phyloP scores from a whole-genome alignment of 352 stramenopile species.

The Phytopythium montanum region DNA sequence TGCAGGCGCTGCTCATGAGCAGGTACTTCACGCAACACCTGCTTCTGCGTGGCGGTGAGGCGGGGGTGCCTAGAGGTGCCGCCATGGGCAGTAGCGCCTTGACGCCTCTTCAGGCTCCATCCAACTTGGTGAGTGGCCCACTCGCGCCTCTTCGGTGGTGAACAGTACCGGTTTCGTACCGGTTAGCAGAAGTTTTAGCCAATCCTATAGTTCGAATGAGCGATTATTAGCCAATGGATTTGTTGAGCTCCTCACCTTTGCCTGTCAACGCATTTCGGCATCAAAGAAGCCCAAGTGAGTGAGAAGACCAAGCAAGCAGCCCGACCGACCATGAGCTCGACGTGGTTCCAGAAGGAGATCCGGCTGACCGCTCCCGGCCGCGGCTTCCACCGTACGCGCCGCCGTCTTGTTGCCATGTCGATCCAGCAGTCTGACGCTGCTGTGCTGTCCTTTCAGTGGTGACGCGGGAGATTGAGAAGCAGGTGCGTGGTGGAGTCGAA shows the following conservation, averaged over 20 bases:
- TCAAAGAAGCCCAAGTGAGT: background rate
- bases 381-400: constrained; percentile 69
- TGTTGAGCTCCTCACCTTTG: background rate
- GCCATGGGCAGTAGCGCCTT: background rate
- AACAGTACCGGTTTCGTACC: constrained; percentile 1
- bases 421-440: background rate
- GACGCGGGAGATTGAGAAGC: constrained; percentile 78
- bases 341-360: constrained; percentile 89
- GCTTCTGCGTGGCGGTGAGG: constrained; percentile 12
- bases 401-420: background rate
- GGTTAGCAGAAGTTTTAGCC: background rate
- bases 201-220: background rate
- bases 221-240: background rate
- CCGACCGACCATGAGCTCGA: constrained; percentile 28
- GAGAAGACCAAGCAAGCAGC: background rate
- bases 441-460: constrained; percentile 42
- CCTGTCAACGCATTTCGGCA: background rate
- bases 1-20: constrained; percentile 61
- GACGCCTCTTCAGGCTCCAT: background rate
- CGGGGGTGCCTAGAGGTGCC: no score
- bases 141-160: constrained; percentile 1
- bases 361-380: constrained; percentile 68
- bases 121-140: background rate
- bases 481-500: constrained; percentile 54
- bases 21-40: constrained; percentile 65